A percentile compares a stretch with the other conserved stretches of the same genome.
Evolutionary conservation across 768 basidiomycete species (phyloP).

Genomic region (Cystobasidium tubakii): DNA sequence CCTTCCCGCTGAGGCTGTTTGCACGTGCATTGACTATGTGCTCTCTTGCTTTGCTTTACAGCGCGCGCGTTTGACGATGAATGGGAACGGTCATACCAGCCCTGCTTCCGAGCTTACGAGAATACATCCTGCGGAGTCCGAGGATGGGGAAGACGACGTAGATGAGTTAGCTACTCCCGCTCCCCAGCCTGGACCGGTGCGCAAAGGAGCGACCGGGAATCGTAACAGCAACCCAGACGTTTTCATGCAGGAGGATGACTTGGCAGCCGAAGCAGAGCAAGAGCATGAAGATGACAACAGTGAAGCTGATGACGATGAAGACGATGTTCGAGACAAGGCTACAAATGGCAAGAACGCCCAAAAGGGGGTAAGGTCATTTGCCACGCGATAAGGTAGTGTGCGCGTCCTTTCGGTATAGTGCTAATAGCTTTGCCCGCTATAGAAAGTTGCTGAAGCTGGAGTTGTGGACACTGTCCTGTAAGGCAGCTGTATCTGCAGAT

Average conservation of each 20-base stretch:
- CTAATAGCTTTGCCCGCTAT: neutral
- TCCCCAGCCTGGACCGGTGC: neutral
- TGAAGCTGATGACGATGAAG: conserved; percentile 10
- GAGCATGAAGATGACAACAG: neutral
- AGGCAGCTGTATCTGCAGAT: neutral
- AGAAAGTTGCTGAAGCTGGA: conserved; percentile 79
- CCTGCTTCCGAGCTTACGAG: neutral
- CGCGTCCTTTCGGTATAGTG: neutral
- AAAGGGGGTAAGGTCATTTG: neutral
- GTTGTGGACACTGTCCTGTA: conserved; percentile 80
- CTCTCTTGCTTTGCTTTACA: neutral
- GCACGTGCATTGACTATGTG: neutral
- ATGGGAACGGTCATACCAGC: neutral
- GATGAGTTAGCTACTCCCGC: conserved; percentile 28
- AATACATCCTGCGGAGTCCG: conserved; percentile 1
- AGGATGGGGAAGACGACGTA: neutral
- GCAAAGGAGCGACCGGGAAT: neutral
- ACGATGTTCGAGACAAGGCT: neutral
- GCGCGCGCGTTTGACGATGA: neutral
- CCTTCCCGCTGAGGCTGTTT: neutral
- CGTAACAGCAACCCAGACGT: neutral
- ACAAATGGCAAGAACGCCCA: neutral
- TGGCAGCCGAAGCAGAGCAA: neutral
- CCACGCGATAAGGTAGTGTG: neutral
- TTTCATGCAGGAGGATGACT: conserved; percentile 13